Conservation (phyloP, 2,329 filamentous ascomycete species). For the Chalara sp. region DNA sequence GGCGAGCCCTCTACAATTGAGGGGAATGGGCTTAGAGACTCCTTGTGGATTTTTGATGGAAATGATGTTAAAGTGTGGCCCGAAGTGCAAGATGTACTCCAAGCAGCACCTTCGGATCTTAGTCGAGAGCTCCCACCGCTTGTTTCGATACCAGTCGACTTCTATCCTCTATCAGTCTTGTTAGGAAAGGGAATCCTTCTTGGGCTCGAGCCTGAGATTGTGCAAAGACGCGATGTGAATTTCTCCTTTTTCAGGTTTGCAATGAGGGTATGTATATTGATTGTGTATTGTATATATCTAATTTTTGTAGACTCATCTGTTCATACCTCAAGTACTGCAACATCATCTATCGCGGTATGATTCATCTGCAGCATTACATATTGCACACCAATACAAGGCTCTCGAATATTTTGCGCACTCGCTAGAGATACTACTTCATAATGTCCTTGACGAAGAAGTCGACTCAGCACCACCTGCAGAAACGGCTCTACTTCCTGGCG, state of each 20-base stretch:
- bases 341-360: conserved; percentile 71
- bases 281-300: conserved; percentile 3
- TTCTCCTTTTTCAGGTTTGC: conserved; percentile 88
- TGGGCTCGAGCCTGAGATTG: conserved; percentile 84
- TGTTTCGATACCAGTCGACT: conserved; percentile 80
- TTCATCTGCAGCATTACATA: conserved; percentile 70
- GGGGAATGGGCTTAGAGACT: conserved; percentile 58
- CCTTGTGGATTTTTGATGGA: conserved; percentile 92
- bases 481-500: conserved; percentile 56
- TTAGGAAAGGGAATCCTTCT: conserved; percentile 86
- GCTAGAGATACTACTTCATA: conserved; percentile 84
- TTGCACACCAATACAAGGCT: conserved; percentile 79
- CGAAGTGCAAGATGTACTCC: conserved; percentile 77
- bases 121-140: conserved; percentile 65
- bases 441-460: conserved; percentile 90
- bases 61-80: conserved; percentile 81
- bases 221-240: conserved; percentile 85
- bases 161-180: conserved; percentile 84
- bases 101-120: conserved; percentile 58
- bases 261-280: conserved; percentile 60
- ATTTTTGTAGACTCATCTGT: conserved; percentile 69
- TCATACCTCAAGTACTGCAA: conserved; percentile 80
- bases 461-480: conserved; percentile 62
- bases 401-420: conserved; percentile 91
- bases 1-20: conserved; percentile 14